Base-by-base conservation (phyloP, 2,329 filamentous ascomycete species). In the Neonectria punicea region DNA sequence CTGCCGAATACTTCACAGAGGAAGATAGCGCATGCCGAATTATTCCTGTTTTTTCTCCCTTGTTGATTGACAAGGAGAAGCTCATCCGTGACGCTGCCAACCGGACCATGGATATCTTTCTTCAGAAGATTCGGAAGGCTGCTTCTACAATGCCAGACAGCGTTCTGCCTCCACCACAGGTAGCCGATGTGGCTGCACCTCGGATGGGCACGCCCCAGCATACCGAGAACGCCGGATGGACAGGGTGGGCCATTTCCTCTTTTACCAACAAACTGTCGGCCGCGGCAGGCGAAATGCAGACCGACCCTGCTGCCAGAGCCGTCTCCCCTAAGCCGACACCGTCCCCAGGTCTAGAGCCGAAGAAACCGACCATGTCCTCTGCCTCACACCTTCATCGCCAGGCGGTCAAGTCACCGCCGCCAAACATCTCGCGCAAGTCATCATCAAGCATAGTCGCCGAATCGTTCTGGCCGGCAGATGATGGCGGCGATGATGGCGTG, bases 211-310 rank as follows among this genome's bases (percentile, higher is more conserved):
- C 92, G 1, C 90, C 93, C 1, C 92, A 93, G 65, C 82, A 86
- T 2, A 89, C 90, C 3, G 85, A 86, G 4, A 74, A 65, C 41
- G 77, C 73, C 5, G 74, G 78, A 18, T 98, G 96, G 96, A 89
- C 96, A 1, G 96, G 96, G 13, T 99, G 96, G 96, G 96, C 96
- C 1, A 98, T 99, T 59, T 98, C 96, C 0, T 98, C 94, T 1
- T 99, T 99, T 77, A 98, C 96, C 2, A 98, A 98, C 80, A 98
- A 97, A 74, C 79, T 98, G 13, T 90, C 93, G 2, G 82, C 92
- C 0, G 94, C 93, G 0, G 92, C 92, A 9, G 96, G 96, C 18
- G 92, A 98, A 62, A 99, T 99, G 68, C 86, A 95, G 75, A 82
- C 85, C 18, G 80, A 83, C 58, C 85, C 85, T 65, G 81, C 81